Evolutionary conservation across 164 flowering plant genomes (phyloP).

Genomic region (Magnolia kwangsiensis): DNA sequence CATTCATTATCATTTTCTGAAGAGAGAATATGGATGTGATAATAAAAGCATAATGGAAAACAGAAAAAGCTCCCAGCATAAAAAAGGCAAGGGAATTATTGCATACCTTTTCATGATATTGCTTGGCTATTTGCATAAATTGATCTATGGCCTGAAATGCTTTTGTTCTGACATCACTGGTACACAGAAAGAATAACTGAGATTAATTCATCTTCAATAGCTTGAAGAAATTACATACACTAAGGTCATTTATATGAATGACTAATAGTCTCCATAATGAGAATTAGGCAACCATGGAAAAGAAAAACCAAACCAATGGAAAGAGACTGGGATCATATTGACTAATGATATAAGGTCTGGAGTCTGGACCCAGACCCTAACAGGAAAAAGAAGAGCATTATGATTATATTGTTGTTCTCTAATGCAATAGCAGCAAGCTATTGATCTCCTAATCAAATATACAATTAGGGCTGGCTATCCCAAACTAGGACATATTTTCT

Average conservation of each 20-base stretch:
- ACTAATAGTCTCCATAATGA: no score
- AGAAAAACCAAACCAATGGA: neutral
- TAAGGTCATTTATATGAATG: no score
- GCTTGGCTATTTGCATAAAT: conserved; percentile 80
- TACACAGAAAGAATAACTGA: neutral
- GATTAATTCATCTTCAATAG: neutral
- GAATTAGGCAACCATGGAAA: neutral
- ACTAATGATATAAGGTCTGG: no score
- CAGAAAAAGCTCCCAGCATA: neutral
- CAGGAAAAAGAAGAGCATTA: neutral
- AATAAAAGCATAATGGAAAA: neutral
- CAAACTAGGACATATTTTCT: neutral
- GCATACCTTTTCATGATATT: conserved; percentile 72
- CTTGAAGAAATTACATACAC: neutral
- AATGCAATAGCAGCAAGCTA: neutral
- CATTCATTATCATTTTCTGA: neutral
- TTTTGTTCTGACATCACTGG: conserved; percentile 91
- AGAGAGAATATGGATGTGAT: neutral
- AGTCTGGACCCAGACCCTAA: neutral
- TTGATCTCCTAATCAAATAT: neutral
- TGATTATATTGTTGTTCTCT: neutral
- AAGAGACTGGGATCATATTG: neutral
- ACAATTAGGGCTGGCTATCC: neutral
- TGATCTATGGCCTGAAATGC: conserved; percentile 98
- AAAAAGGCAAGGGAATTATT: conserved; percentile 5